These are phyloP conservation scores for Thoreauomyces humboldtii DNA, from an alignment of 192 early-diverging fungal genomes.

Conservation along the genomic window DNA sequence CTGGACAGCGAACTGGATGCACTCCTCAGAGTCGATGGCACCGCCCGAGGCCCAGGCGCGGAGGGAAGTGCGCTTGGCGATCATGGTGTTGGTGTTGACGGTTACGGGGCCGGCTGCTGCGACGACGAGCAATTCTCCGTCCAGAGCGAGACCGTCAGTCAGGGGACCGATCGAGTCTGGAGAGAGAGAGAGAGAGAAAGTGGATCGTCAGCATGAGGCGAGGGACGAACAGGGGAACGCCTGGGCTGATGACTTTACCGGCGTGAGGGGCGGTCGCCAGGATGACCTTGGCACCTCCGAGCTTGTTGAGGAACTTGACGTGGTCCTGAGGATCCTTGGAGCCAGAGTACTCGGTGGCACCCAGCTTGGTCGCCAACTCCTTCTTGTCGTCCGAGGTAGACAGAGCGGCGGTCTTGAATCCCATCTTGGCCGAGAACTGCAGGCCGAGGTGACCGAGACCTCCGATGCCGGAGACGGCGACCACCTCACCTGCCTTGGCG, in stretches of 20 bases:
- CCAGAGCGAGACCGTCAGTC: conserved; percentile 17
- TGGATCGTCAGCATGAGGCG: no score
- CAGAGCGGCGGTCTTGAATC: conserved; percentile 28
- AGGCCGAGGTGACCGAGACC: conserved; percentile 70
- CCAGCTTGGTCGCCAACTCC: conserved; percentile 17
- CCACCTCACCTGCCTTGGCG: conserved; percentile 58
- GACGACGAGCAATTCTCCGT: conserved; percentile 33
- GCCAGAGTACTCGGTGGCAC: conserved; percentile 19
- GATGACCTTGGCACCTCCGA: conserved; percentile 25
- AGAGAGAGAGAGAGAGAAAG: no score
- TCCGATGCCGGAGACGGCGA: conserved; percentile 78
- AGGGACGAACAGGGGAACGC: no score
- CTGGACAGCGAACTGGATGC: conserved; percentile 18
- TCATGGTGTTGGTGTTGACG: conserved; percentile 21
- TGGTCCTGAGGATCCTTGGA: conserved; percentile 2
- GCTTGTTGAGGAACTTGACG: conserved; percentile 9
- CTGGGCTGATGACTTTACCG: no score
- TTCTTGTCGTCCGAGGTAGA: conserved; percentile 22
- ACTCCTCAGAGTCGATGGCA: conserved; percentile 31
- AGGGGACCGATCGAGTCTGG: conserved; percentile 14
- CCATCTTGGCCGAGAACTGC: conserved; percentile 27
- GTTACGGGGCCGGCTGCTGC: conserved; percentile 18
- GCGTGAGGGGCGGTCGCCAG: conserved; percentile 24
- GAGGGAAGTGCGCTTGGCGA: conserved; percentile 18
- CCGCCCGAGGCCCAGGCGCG: conserved; percentile 24